These are phyloP conservation scores for Schoenoplectus triqueter DNA, from an alignment of 202 grass and related monocot species.

Conservation along the genomic window DNA sequence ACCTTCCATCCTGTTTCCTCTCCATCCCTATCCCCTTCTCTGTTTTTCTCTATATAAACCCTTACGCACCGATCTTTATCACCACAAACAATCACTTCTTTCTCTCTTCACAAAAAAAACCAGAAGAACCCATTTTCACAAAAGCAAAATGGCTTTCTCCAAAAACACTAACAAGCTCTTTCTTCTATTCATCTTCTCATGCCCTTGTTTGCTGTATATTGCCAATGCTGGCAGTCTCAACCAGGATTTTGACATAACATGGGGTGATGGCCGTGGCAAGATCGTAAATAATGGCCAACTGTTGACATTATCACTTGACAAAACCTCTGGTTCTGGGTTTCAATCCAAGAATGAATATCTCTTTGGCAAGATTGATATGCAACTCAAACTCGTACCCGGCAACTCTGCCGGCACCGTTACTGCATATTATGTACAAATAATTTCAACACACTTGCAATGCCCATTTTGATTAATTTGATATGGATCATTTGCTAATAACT, in stretches of 20 bases:
- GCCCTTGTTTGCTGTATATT: not conserved
- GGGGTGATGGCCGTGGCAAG: slow-evolving; percentile 80
- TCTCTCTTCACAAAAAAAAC: not conserved
- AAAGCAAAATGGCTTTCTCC: not conserved
- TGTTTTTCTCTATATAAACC: slow-evolving; percentile 54
- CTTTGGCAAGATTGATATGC: slow-evolving; percentile 97
- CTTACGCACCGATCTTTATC: not conserved
- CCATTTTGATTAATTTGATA: slow-evolving; percentile 3
- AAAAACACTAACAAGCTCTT: slow-evolving; percentile 21
- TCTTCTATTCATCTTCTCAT: slow-evolving; percentile 24
- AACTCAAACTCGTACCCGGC: slow-evolving; percentile 86
- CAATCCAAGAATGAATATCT: slow-evolving; percentile 91
- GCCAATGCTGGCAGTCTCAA: slow-evolving; percentile 53
- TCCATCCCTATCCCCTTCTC: slow-evolving; percentile 30
- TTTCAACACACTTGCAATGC: not conserved
- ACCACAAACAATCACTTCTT: slow-evolving; percentile 34
- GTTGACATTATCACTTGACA: slow-evolving; percentile 73
- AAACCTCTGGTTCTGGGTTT: slow-evolving; percentile 75
- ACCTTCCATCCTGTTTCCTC: slow-evolving; percentile 1
- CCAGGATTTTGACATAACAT: slow-evolving; percentile 84
- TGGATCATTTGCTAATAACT: not conserved
- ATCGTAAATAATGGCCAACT: slow-evolving; percentile 58
- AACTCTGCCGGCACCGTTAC: slow-evolving; percentile 97
- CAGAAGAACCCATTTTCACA: not conserved
- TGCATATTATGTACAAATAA: slow-evolving; percentile 62